phyloP scores from a whole-genome alignment of 1,284 basidiomycete genomes.

The Laetiporus sulphureus region DNA sequence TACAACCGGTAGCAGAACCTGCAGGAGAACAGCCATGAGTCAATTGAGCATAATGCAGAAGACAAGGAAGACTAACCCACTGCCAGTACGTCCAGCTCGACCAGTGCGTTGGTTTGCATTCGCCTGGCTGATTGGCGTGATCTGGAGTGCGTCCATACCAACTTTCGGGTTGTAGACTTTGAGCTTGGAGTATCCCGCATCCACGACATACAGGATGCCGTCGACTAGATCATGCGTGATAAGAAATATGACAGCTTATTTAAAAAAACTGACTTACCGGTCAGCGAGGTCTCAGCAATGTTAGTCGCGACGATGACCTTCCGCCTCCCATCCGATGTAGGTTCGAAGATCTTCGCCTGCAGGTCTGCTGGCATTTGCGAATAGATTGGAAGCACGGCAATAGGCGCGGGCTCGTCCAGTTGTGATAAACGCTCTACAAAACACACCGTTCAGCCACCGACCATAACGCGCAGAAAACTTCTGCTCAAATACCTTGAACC shows the following conservation, averaged over 20 bases:
- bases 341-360: slow-evolving; percentile 96
- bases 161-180: slow-evolving; percentile 99
- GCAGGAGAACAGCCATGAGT: slow-evolving; percentile 6
- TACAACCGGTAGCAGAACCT: slow-evolving; percentile 95
- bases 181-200: slow-evolving; percentile 94
- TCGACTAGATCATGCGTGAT: slow-evolving; percentile 60
- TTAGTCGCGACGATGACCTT: slow-evolving; percentile 99
- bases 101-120: slow-evolving; percentile 95
- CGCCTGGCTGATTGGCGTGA: slow-evolving; percentile 97
- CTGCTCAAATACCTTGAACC: slow-evolving; percentile 56
- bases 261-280: slow-evolving; percentile 42
- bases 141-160: slow-evolving; percentile 98
- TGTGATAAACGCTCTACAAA: slow-evolving; percentile 82
- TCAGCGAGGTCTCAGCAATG: slow-evolving; percentile 97
- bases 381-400: slow-evolving; percentile 94
- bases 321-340: slow-evolving; percentile 88
- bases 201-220: slow-evolving; percentile 96
- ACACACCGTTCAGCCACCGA: too few relatives aligned
- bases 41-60: background rate
- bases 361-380: slow-evolving; percentile 99
- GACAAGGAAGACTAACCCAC: slow-evolving; percentile 51
- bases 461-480: too few relatives aligned
- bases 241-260: background rate
- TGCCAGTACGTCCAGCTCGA: slow-evolving; percentile 93
- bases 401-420: slow-evolving; percentile 81